Base-by-base conservation (phyloP, 148 eudicot species). In the Pharnaceum exiguum region DNA sequence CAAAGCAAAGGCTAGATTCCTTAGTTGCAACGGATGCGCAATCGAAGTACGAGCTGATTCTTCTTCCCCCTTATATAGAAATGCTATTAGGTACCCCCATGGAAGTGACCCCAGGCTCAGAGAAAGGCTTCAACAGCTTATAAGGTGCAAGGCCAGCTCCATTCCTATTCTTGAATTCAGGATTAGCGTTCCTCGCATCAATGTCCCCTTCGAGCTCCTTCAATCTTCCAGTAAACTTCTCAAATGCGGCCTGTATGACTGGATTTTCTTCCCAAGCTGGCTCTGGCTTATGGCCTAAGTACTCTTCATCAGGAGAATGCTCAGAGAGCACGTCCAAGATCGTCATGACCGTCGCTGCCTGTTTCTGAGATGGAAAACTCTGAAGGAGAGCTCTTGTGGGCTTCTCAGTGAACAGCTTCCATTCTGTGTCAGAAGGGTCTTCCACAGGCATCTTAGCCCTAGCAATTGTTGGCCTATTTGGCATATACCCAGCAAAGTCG, bases 71-170 rank as follows among this genome's bases (percentile, higher is more conserved):
- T 74, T 55, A 83, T 13, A 83, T 86, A 16, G 89, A 86, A 46
- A 83, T 83, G 65, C 89, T 86, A 42, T 83, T 80, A 1, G 95
- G 87, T 35, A 86, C 79, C 5, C 95, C 95, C 64, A 53, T 72
- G 10, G 62, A 60, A 35, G 95, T 87, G 7, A 83, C 87, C 10
- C 95, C 95, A 22, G 81, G 67, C 37, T 46, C 56, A 2, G 90
- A 84, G 26, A 18, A 66, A 12, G 95, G 95, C 67, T 84, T 87
- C 46, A 87, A 19, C 49, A 87, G 75, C 65, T 77, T 76, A 17
- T 87, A 87, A 7, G 95, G 90, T 49, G 84, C 75, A 21, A 82
- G 61, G 28, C 95, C 95, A 36, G 88, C 90, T 35, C 87, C 95
- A 58, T 71, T 35, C 26, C 90, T 68, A 31, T 87, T 87, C 68